Evolutionary conservation across 345 rosid genomes (phyloP).

Genomic region (Punica granatum): DNA sequence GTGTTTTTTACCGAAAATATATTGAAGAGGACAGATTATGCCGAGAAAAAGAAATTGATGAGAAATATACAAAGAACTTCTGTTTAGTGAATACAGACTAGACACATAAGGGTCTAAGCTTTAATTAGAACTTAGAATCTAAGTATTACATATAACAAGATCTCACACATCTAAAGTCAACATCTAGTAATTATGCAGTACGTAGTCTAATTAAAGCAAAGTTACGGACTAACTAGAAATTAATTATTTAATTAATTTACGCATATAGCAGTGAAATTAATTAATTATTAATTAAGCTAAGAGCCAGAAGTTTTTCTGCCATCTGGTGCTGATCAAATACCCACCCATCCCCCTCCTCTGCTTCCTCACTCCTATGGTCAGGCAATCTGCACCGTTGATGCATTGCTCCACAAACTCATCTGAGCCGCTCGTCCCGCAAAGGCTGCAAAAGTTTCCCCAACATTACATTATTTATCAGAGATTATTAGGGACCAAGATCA

Average conservation of each 20-base stretch:
- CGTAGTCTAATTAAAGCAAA: background rate
- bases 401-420: slow-evolving; percentile 79
- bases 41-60: too few species aligned
- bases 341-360: slow-evolving; percentile 82
- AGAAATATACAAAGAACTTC: too few species aligned
- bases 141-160: too few species aligned
- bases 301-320: slow-evolving; percentile 98
- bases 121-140: too few species aligned
- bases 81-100: too few species aligned
- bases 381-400: slow-evolving; percentile 69
- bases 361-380: slow-evolving; percentile 84
- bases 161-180: background rate
- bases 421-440: slow-evolving; percentile 59
- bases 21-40: too few species aligned
- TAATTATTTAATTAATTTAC: background rate
- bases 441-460: slow-evolving; percentile 22
- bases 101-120: too few species aligned
- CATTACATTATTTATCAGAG: background rate
- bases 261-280: too few species aligned
- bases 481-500: background rate
- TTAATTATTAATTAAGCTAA: slow-evolving; percentile 39
- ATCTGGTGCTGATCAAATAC: slow-evolving; percentile 78
- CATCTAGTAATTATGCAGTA: background rate
- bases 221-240: background rate
- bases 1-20: too few species aligned